Conservation (phyloP, 352 stramenopile genomes). For the Phytophthora meadii region DNA sequence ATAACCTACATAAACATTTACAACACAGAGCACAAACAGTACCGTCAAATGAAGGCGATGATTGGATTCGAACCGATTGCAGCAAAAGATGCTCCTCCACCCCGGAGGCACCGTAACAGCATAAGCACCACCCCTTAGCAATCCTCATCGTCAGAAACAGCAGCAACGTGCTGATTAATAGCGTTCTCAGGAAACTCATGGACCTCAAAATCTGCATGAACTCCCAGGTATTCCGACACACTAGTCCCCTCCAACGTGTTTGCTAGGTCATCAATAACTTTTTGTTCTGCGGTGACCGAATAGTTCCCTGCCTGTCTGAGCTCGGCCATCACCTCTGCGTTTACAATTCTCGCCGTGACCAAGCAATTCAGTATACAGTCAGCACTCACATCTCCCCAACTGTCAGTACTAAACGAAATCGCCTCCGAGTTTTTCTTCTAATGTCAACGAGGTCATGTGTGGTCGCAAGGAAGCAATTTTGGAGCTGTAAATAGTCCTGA, state of each 20-base stretch:
- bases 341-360: slow-evolving; percentile 8
- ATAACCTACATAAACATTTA: too few species aligned
- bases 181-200: slow-evolving; percentile 6
- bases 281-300: background rate
- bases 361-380: slow-evolving; percentile 9
- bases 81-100: slow-evolving; percentile 1
- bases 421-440: background rate
- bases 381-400: slow-evolving; percentile 5
- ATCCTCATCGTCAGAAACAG: background rate
- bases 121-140: background rate
- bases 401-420: slow-evolving; percentile 19
- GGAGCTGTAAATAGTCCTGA: too few species aligned
- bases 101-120: background rate
- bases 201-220: slow-evolving; percentile 6
- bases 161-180: background rate
- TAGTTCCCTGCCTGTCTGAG: slow-evolving; percentile 2
- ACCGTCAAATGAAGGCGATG: too few species aligned
- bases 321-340: background rate
- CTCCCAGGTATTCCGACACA: slow-evolving; percentile 7
- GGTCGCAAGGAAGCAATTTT: too few species aligned
- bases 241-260: background rate
- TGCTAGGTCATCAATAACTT: slow-evolving; percentile 1
- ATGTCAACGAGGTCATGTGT: too few species aligned
- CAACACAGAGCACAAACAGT: too few species aligned
- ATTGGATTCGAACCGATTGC: too few species aligned